A percentile compares a stretch with the other conserved stretches of the same genome.
Evolutionary conservation across 2,329 filamentous ascomycete genomes (phyloP).

Genomic region (Microsporum ferrugineum): DNA sequence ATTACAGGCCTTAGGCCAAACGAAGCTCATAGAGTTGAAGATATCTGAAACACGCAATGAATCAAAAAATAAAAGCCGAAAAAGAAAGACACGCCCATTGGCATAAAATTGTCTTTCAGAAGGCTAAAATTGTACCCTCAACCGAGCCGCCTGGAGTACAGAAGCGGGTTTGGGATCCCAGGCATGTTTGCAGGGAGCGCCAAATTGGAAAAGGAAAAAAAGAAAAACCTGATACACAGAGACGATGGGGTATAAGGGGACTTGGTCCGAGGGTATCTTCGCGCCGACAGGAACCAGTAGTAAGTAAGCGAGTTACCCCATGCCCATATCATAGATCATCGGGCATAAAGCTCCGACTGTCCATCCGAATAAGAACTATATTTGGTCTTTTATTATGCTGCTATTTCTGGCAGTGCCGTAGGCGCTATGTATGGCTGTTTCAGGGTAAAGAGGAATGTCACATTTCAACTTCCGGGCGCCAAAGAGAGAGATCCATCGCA

Average conservation of each 20-base stretch:
- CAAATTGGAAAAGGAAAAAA: background rate
- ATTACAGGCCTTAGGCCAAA: slow-evolving; percentile 4
- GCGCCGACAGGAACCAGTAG: background rate
- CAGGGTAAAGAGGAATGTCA: background rate
- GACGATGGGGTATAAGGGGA: background rate
- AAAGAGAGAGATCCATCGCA: slow-evolving; percentile 5
- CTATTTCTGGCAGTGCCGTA: background rate
- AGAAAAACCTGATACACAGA: background rate
- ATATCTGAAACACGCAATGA: slow-evolving; percentile 10
- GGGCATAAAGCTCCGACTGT: background rate
- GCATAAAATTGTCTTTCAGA: background rate
- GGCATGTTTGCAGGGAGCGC: background rate
- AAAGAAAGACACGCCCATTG: background rate
- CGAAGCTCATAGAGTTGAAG: slow-evolving; percentile 2
- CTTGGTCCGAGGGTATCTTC: background rate
- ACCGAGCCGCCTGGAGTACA: background rate
- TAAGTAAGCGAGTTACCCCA: background rate
- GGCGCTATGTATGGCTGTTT: background rate
- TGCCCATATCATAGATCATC: background rate
- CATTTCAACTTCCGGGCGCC: background rate
- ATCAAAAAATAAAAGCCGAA: background rate
- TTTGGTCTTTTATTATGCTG: background rate
- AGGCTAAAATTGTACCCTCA: background rate
- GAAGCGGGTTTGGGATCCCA: background rate
- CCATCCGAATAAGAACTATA: background rate